Percentiles rank a stretch among this genome's conserved stretches.
Evolutionary conservation across 805 yeast species (phyloP).

Genomic region (Lipomyces yamadae): DNA sequence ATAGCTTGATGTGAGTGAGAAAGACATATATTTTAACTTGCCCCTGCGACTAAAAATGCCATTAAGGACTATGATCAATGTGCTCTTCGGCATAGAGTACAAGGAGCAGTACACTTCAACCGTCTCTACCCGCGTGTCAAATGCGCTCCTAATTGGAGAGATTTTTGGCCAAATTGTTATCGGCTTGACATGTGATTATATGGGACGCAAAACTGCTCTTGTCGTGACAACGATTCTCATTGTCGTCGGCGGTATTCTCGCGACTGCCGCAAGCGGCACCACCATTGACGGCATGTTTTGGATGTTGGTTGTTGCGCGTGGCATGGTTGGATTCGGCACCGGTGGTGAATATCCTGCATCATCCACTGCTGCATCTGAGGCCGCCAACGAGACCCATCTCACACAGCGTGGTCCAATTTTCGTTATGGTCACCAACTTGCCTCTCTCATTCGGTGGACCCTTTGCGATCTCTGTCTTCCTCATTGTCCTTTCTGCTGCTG

Average conservation of each 20-base stretch:
- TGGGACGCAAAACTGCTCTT: constrained; percentile 56
- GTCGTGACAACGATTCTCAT: constrained; percentile 64
- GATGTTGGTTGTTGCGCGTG: constrained; percentile 76
- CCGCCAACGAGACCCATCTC: constrained; percentile 67
- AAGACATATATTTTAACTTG: not conserved
- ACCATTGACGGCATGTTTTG: constrained; percentile 67
- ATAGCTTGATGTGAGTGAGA: constrained; percentile 58
- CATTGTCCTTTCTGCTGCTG: constrained; percentile 66
- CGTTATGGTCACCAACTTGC: constrained; percentile 71
- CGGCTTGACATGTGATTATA: constrained; percentile 49
- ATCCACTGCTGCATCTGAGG: constrained; percentile 70
- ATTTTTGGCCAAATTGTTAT: constrained; percentile 70
- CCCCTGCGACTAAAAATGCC: not conserved
- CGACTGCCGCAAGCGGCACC: constrained; percentile 73
- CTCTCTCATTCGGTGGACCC: constrained; percentile 79
- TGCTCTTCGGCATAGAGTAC: constrained; percentile 56
- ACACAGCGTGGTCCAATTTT: constrained; percentile 67
- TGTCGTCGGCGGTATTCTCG: constrained; percentile 66
- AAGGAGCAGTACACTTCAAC: constrained; percentile 52
- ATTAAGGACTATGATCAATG: constrained; percentile 59
- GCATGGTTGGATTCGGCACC: constrained; percentile 76
- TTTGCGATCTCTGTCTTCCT: constrained; percentile 69
- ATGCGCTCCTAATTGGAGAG: constrained; percentile 70
- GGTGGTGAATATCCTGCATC: constrained; percentile 80
- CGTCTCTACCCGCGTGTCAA: constrained; percentile 68